Percentiles rank a stretch among this genome's conserved stretches.
These are phyloP conservation scores for Linum trigynum DNA, from an alignment of 345 rosid genomes.

Conservation along the genomic window DNA sequence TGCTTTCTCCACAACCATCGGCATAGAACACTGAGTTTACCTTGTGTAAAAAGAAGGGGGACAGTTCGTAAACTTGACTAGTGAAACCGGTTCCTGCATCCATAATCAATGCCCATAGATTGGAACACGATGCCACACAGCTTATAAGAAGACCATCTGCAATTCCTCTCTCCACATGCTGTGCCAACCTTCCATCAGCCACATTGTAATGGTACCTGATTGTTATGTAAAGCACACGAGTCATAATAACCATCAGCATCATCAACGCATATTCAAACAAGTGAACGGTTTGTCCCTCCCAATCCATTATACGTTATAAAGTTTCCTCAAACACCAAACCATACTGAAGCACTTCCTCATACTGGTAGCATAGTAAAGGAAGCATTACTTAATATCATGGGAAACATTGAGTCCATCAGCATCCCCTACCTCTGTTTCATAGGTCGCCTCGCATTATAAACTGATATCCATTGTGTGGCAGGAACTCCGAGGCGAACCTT, in stretches of 20 bases:
- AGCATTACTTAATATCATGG: too few relatives aligned
- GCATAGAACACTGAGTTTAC: slow-evolving; percentile 4
- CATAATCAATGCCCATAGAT: slow-evolving; percentile 30
- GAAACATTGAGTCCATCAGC: not conserved
- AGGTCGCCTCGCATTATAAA: slow-evolving; percentile 28
- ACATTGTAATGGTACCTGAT: slow-evolving; percentile 29
- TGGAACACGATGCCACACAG: slow-evolving; percentile 26
- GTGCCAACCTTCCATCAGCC: slow-evolving; percentile 28
- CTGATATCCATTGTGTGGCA: slow-evolving; percentile 27
- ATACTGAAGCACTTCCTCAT: too few relatives aligned
- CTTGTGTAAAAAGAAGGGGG: slow-evolving; percentile 28
- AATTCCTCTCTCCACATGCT: slow-evolving; percentile 28
- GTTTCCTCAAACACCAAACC: too few relatives aligned
- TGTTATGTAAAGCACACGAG: not conserved
- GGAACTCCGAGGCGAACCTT: slow-evolving; percentile 30
- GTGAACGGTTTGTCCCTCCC: not conserved
- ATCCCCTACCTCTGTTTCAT: slow-evolving; percentile 24
- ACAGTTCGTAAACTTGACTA: slow-evolving; percentile 22
- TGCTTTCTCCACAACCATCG: not conserved
- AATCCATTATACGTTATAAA: too few relatives aligned
- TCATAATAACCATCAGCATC: not conserved
- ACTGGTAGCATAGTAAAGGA: too few relatives aligned
- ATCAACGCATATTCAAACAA: slow-evolving; percentile 3
- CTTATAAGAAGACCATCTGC: slow-evolving; percentile 28
- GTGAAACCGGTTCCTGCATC: slow-evolving; percentile 29